Base-by-base conservation (phyloP, 495 filamentous ascomycete species). In the Aspergillus baeticus region DNA sequence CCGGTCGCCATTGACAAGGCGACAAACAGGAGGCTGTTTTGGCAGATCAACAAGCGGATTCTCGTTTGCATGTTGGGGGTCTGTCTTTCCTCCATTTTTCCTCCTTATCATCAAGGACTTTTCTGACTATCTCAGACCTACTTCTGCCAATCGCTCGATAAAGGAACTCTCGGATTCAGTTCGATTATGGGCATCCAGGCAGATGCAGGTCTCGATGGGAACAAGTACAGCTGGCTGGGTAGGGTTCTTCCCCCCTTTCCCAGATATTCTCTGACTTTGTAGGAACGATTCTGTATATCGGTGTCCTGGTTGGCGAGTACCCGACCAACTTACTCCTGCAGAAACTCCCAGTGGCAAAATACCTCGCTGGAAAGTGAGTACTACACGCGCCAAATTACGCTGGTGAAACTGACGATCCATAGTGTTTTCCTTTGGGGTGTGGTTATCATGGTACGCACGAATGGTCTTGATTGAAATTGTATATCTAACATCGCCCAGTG, bases 291-390 rank as follows among this genome's bases (percentile, higher is more conserved):
- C 64, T 79, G 46, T 79, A 71, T 33, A 60, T 77, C 20, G 69
- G 69, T 3, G 75, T 76, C 46, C 59, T 81, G 22, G 73, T 43
- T 10, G 65, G 55, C 54, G 80, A 82, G 44, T 79, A 74, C 48
- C 71, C 79, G 3, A 71, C 73, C 7, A 78, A 70, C 31, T 64
- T 73, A 1, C 64, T 82, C 2, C 64, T 84, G 0, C 78, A 81
- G 34, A 61, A 69, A 6, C 59, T 83, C 26, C 79, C 78, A 6
- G 54, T 82, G 5, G 80, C 71, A 1, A 79, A 78, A 50, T 73
- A 68, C 42, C 58, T 68, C 11, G 68, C 73, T 7, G 57, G 15
- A 14, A 58, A 52, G 50, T 53, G 37, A 31, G 50, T 43, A 5
- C 11, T n/a, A 0, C 5, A 14, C 10, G 5, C 15, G 5, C 18